Conservation (phyloP, 2,329 filamentous ascomycete species). For the Colletotrichum sansevieriae region DNA sequence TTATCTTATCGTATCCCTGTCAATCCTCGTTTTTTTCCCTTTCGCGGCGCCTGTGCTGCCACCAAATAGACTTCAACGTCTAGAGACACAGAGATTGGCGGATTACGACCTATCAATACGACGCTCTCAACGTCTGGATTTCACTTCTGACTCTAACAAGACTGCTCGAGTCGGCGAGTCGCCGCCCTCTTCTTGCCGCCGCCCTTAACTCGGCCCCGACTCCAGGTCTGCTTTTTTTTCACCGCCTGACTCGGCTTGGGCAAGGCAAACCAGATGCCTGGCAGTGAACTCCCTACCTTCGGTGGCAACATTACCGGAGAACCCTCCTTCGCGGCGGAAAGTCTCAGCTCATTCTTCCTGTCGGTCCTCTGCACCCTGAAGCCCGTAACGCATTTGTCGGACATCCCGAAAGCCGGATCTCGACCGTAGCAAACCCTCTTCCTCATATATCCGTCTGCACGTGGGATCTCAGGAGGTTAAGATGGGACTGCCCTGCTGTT, state of each 20-base stretch:
- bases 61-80: neutral
- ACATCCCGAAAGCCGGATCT: constrained; percentile 30
- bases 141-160: neutral
- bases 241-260: constrained; percentile 40
- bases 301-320: constrained; percentile 37
- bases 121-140: too few relatives aligned
- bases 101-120: neutral
- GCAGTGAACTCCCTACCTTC: constrained; percentile 33
- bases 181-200: constrained; percentile 2
- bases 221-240: constrained; percentile 17
- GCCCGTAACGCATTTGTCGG: constrained; percentile 32
- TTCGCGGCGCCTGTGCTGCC: constrained; percentile 13
- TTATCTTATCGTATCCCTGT: constrained; percentile 39
- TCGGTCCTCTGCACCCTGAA: constrained; percentile 19
- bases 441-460: constrained; percentile 18
- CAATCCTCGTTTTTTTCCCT: neutral
- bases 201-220: constrained; percentile 19
- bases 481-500: neutral
- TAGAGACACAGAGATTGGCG: neutral
- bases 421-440: constrained; percentile 3
- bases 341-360: constrained; percentile 29
- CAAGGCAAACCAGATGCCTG: constrained; percentile 37
- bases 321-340: constrained; percentile 28
- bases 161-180: neutral
- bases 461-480: constrained; percentile 1